Evolutionary conservation across 495 filamentous ascomycete genomes (phyloP), one percentile per base, ranked within the genome.

Genomic region (Entonaema liquescens): DNA sequence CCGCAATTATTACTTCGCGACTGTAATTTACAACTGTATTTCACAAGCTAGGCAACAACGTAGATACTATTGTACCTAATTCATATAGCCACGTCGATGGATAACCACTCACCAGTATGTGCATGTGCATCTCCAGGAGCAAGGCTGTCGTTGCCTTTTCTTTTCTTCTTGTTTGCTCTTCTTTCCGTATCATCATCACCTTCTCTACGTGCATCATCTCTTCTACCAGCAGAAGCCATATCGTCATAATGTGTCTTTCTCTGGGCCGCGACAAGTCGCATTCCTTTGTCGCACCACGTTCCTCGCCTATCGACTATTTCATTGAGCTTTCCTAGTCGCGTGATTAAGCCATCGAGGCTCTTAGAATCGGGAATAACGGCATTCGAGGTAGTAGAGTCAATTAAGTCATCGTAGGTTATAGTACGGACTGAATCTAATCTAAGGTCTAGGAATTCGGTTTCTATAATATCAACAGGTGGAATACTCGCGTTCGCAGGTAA

Each of bases 321-420:
- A 74, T 84, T 83, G 17, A 95, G 82, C 21, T 82, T 83, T 64
- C 89, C 89, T 25, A 96, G 82, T 58, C 92, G 86, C 3, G 88
- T 85, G 36, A 89, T 82, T 56, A 97, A 80, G 25, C 83, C 84
- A 59, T 92, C 89, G 59, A 97, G 84, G 50, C 88, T 89, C 66
- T 88, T 90, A 9, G 91, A 90, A 73, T 92, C 90, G 36, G 93
- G 93, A 29, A 93, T 93, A 4, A 83, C 80, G 33, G 87, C 85
- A 62, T 83, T 85, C 36, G 86, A 89, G 12, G 87, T 87, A 74
- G 62, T 74, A 29, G 87, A 82, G 31, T 94, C 92, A 23, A 94
- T 84, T 28, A 95, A 79, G 68, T 94, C 90, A 59, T 91, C 88
- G 79, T 92, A 93, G 42, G 86, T 86, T 62, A 89, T 76, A 81